Evolutionary conservation across 768 basidiomycete genomes (phyloP), one percentile per base, ranked within the genome.

Genomic region (Lentinula guzmanii): DNA sequence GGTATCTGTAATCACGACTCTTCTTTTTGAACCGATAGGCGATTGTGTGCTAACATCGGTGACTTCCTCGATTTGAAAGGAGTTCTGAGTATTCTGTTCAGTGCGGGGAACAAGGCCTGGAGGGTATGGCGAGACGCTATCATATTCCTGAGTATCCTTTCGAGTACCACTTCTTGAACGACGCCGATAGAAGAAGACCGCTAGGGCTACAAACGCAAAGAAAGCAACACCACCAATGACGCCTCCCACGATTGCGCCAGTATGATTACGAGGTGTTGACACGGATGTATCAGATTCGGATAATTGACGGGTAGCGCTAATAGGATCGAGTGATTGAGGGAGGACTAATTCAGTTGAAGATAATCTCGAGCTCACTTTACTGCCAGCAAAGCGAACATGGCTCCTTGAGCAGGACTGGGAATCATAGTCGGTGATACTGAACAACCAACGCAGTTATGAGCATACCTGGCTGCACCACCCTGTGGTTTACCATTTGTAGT

Each of bases 351-450:
- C 1, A n/a, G 10, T 24, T 10, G 5, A 8, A 1, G 37, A 13
- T 24, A 46, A 28, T 2, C 37, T 4, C 41, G 24, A 42, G 64
- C 70, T 41, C 33, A 72, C 71, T 55, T 67, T 10, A 72, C 61
- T 11, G 53, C 52, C 21, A 56, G 33, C 18, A 62, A n/a, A 16
- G 61, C 52, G 33, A 45, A 62, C 61, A 62, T 62, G n/a, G 61
- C 52, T 11, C 61, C 61, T 54, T 21, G n/a, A 5, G 35, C 37
- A 6, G 15, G 39, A 31, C 46, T 6, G 43, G 21, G 10, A 33
- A 13, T 34, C 10, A 35, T 4, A n/a, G 10, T 37, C 11, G 41
- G 35, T 10, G 6, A 9, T 35, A 21, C n/a, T 18, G 5, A 41
- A 16, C 10, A 46, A 2, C 1, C 35, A 46, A 4, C 21, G 10